phyloP scores from a whole-genome alignment of 208 protist species.

The Trypanosoma scelopori region DNA sequence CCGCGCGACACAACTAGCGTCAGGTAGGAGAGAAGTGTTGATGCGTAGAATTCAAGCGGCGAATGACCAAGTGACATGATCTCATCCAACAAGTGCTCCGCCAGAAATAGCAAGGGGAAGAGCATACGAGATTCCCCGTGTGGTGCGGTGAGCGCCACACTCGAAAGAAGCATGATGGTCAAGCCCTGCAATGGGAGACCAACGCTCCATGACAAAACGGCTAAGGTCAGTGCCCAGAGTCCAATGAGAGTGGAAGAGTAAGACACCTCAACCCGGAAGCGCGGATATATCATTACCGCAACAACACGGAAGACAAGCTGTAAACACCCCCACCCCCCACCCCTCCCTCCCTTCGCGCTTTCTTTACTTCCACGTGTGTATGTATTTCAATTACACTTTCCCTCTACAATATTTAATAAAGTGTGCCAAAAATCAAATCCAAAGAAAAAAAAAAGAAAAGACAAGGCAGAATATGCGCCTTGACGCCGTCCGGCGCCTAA shows the following conservation, averaged over 20 bases:
- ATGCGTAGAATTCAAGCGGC: constrained; percentile 79
- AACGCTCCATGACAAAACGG: constrained; percentile 48
- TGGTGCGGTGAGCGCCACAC: constrained; percentile 49
- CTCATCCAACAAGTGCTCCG: constrained; percentile 62
- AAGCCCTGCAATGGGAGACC: constrained; percentile 42
- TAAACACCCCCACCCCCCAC: not conserved
- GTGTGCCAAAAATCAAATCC: too few species aligned
- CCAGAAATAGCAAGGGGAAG: constrained; percentile 79
- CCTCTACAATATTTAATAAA: too few species aligned
- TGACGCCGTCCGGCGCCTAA: too few species aligned
- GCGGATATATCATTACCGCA: constrained; percentile 32
- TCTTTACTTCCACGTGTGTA: not conserved
- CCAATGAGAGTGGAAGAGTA: constrained; percentile 83
- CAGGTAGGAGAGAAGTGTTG: constrained; percentile 74
- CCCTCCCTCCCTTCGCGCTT: not conserved
- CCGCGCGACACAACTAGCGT: constrained; percentile 48
- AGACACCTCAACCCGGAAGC: constrained; percentile 59
- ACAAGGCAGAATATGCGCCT: not conserved
- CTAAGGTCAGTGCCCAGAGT: constrained; percentile 57
- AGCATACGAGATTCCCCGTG: constrained; percentile 80
- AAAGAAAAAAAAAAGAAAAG: too few species aligned
- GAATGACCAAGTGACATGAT: constrained; percentile 43
- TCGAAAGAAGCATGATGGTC: constrained; percentile 53
- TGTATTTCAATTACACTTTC: not conserved
- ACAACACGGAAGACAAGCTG: not conserved